Evolutionary conservation across 345 rosid genomes (phyloP).

Genomic region (Xanthoceras sorbifolium): DNA sequence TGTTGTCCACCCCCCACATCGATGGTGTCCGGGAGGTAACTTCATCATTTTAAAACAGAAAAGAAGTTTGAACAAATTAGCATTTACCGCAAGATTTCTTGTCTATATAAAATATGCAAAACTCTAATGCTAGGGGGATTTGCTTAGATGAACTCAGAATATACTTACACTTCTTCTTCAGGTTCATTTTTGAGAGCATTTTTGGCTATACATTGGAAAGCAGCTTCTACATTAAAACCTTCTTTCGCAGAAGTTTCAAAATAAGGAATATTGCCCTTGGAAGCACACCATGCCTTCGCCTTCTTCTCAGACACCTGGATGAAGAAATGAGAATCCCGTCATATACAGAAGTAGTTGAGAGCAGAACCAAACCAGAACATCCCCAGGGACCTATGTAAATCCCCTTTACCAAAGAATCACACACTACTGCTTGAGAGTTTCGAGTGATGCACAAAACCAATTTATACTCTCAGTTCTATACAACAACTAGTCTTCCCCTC

Average conservation of each 20-base stretch:
- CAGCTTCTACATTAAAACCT: slow-evolving; percentile 86
- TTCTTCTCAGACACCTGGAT: slow-evolving; percentile 86
- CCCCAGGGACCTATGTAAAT: neutral
- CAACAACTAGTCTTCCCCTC: neutral
- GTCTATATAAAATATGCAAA: neutral
- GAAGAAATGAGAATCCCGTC: slow-evolving; percentile 1
- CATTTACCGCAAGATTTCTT: neutral
- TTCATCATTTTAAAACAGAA: slow-evolving; percentile 18
- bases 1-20: slow-evolving; percentile 53
- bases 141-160: neutral
- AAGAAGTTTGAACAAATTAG: neutral
- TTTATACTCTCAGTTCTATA: neutral
- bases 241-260: slow-evolving; percentile 94
- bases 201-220: slow-evolving; percentile 82
- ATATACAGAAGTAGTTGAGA: neutral
- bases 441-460: neutral
- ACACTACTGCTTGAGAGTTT: neutral
- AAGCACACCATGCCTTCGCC: slow-evolving; percentile 94
- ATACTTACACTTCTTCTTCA: slow-evolving; percentile 78
- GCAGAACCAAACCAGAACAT: neutral
- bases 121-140: neutral
- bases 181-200: slow-evolving; percentile 90
- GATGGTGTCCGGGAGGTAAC: slow-evolving; percentile 66
- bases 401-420: neutral
- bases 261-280: slow-evolving; percentile 88